Base-by-base conservation (phyloP, 2,329 filamentous ascomycete genomes). In the Fusarium napiforme region DNA sequence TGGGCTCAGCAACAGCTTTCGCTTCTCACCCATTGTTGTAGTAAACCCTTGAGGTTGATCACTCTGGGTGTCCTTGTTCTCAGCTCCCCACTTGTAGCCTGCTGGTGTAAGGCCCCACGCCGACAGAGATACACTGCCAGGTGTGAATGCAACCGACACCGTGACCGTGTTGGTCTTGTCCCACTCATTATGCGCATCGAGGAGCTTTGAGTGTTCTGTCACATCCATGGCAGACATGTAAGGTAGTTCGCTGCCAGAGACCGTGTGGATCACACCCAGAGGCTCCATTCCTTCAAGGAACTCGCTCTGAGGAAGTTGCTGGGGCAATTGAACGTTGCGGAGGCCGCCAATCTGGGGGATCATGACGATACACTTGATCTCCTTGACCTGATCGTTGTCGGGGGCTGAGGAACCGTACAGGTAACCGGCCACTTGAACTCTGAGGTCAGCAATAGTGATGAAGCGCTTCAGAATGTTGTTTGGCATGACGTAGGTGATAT, bases 381-480 rank as follows among this genome's bases (percentile, higher is more conserved):
- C 97, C 88, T 98, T 99, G 82, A 99, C 93, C 79, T 97, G 94
- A 74, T 96, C 93, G 79, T 98, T 98, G 84, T 98, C 96, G 11
- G 93, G 92, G 7, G 96, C 95, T 2, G 96, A 97, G 52, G 91
- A 91, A 74, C 96, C 96, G 81, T 99, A 99, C 2, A 99, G 88
- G 81, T 97, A 99, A 3, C 95, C 96, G 21, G 96, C 95, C 56
- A 99, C 95, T 83, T 99, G 96, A 19, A 98, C 95, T 53, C 97
- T 93, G 63, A 99, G 89, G 85, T 99, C 96, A 52, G 96, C 93
- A 79, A 99, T 97, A 30, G 94, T 96, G 84, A 99, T 98, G 87
- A 99, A 99, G 74, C 94, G 93, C 88, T 97, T 98, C 78, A 99
- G 89, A 55, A 99, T 92, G 82, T 99, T 99, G 89, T 98, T 99